phyloP scores from a whole-genome alignment of 2,329 filamentous ascomycete species.

The Zymoseptoria pseudotritici region DNA sequence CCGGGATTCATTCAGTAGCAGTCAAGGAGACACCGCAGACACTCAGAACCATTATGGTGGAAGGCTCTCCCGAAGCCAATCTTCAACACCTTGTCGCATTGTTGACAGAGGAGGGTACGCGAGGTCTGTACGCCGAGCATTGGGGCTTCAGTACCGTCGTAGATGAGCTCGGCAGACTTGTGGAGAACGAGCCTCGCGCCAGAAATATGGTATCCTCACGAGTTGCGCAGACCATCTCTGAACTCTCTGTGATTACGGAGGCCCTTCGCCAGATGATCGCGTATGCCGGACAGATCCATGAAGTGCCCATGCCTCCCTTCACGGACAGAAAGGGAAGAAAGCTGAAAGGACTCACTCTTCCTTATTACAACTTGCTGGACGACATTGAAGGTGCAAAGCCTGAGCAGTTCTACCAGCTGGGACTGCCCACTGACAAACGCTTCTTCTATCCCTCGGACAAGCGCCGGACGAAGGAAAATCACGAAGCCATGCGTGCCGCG shows the following conservation, averaged over 20 bases:
- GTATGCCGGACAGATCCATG: constrained; percentile 26
- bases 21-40: neutral
- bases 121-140: no score
- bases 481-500: constrained; percentile 4
- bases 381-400: neutral
- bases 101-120: constrained; percentile 24
- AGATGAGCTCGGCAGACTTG: constrained; percentile 44
- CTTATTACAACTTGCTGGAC: neutral
- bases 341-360: neutral
- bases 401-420: neutral
- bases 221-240: constrained; percentile 30
- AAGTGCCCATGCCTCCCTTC: neutral
- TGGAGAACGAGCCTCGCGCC: constrained; percentile 18
- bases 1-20: neutral
- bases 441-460: constrained; percentile 6
- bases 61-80: neutral
- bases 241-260: constrained; percentile 41
- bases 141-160: constrained; percentile 28
- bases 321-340: neutral
- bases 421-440: neutral
- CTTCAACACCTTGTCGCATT: constrained; percentile 1
- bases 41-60: no score
- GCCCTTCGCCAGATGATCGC: constrained; percentile 40
- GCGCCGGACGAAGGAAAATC: constrained; percentile 7
- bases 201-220: constrained; percentile 6